Conservation (phyloP, 257 asterid genomes). For the Cinchona pubescens region DNA sequence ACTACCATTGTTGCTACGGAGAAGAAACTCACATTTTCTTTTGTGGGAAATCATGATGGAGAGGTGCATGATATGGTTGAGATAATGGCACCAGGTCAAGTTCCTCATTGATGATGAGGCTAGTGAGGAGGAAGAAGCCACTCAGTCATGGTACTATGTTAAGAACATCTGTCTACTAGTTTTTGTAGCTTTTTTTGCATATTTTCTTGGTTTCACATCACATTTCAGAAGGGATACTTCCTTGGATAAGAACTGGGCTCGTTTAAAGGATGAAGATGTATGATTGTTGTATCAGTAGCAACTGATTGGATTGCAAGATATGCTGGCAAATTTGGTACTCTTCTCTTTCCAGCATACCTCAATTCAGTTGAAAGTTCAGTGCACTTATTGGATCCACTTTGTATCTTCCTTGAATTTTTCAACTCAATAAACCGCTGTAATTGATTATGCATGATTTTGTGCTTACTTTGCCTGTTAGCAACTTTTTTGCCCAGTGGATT, state of each 20-base stretch:
- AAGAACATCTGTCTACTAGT: conserved; percentile 3
- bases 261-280: conserved; percentile 1
- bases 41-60: conserved; percentile 82
- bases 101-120: conserved; percentile 26
- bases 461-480: not conserved
- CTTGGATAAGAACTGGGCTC: not conserved
- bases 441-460: not conserved
- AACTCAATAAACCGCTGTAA: not conserved
- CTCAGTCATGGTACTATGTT: conserved; percentile 12
- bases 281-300: not conserved
- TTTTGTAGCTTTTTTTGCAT: conserved; percentile 8
- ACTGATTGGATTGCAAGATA: not conserved
- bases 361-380: not conserved
- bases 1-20: conserved; percentile 50
- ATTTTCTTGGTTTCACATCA: conserved; percentile 12
- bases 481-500: not conserved
- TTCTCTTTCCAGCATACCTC: not conserved
- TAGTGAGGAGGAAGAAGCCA: not conserved
- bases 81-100: conserved; percentile 60
- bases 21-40: conserved; percentile 56
- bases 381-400: not conserved
- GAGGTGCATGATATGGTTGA: conserved; percentile 71
- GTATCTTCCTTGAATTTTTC: not conserved
- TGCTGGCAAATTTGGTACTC: not conserved
- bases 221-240: not conserved